phyloP scores from a whole-genome alignment of 106 monocot species.

The Posidonia australis region DNA sequence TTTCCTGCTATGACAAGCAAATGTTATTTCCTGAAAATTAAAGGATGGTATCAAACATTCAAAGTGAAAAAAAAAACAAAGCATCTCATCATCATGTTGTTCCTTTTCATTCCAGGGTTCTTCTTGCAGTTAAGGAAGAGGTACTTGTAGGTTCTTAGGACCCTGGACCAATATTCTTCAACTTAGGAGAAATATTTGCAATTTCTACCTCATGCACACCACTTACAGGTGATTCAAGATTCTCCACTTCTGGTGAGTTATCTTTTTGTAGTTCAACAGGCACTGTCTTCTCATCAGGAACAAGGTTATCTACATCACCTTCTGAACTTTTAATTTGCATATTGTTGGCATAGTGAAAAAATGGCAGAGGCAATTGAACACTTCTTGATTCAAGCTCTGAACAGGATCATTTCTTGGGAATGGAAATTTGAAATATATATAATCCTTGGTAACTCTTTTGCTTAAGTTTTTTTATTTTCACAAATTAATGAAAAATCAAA shows the following conservation, averaged over 20 bases:
- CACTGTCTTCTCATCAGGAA: neutral
- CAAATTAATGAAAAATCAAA: too few species aligned
- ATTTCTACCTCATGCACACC: neutral
- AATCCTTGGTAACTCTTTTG: too few species aligned
- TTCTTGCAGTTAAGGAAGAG: neutral
- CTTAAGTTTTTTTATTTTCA: too few species aligned
- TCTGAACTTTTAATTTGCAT: neutral
- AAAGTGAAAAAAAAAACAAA: neutral
- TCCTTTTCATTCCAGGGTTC: neutral
- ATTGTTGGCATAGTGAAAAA: neutral
- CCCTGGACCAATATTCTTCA: too few species aligned
- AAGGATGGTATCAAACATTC: neutral
- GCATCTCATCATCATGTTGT: too few species aligned
- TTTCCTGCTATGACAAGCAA: too few species aligned
- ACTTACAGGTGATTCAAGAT: neutral
- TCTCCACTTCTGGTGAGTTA: too few species aligned
- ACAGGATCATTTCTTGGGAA: too few species aligned
- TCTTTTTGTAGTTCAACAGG: neutral
- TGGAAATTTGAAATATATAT: too few species aligned
- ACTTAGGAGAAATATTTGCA: too few species aligned
- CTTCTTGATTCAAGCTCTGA: slow-evolving; percentile 13
- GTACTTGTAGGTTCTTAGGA: neutral
- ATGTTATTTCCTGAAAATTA: too few species aligned
- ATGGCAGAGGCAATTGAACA: slow-evolving; percentile 4
- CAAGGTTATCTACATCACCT: neutral